These are phyloP conservation scores for Solanum arcanum DNA, from an alignment of 257 asterid genomes.

Conservation along the genomic window DNA sequence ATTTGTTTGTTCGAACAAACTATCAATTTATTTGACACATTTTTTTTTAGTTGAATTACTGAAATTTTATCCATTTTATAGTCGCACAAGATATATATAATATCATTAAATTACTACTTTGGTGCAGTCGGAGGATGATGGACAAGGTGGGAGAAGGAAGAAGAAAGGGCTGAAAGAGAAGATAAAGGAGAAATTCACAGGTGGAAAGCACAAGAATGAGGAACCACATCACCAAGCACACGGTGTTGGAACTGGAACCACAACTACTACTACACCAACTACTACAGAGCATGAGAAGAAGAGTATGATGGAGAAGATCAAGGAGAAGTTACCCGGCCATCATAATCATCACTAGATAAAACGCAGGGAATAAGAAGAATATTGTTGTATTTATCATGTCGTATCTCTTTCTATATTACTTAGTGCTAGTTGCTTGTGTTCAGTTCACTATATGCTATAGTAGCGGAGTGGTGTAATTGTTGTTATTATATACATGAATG, in stretches of 20 bases:
- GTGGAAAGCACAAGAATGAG: constrained; percentile 22
- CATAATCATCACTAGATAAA: constrained; percentile 18
- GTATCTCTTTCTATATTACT: neutral
- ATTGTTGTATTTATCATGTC: neutral
- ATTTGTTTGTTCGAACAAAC: too few species aligned
- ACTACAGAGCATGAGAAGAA: constrained; percentile 55
- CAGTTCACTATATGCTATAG: neutral
- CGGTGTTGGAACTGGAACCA: neutral
- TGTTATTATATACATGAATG: neutral
- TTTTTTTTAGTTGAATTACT: too few species aligned
- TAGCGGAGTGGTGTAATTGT: neutral
- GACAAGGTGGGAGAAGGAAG: constrained; percentile 64
- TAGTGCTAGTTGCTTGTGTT: neutral
- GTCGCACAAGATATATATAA: neutral
- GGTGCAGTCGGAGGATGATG: constrained; percentile 62
- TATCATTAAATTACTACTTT: neutral
- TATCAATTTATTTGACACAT: too few species aligned
- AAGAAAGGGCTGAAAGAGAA: constrained; percentile 61
- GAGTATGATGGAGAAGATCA: constrained; percentile 64
- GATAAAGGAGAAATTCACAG: constrained; percentile 47
- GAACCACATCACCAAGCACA: constrained; percentile 7
- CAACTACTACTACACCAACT: constrained; percentile 11
- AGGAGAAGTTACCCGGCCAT: constrained; percentile 73
- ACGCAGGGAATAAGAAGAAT: neutral
- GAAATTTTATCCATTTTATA: neutral